Base-by-base conservation (phyloP, 1,284 basidiomycete genomes). In the Amanita bisporigera region DNA sequence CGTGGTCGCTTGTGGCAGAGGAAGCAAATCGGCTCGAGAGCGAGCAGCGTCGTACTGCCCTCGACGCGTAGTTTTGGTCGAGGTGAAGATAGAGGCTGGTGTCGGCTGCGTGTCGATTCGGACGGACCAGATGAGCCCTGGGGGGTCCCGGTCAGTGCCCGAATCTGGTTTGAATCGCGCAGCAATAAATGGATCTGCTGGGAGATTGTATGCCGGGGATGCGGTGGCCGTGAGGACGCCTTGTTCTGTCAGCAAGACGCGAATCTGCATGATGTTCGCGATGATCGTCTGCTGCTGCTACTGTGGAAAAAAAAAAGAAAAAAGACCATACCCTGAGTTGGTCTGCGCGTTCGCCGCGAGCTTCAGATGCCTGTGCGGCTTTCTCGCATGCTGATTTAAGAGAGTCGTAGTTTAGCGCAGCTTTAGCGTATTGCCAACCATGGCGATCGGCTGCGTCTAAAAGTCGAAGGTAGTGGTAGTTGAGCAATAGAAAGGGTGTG, bases 11-110 rank as follows among this genome's bases (percentile, higher is more conserved):
- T 74, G 67, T 21, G 75, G 68, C 24, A 78, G 59, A 1, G 78
- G 71, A n/a, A 83, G 79, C 12, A 89, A 77, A 58, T 82, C 79
- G 50, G 81, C 83, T 47, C 92, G 85, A 2, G 72, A 70, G 21
- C 91, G 88, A 2, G 92, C 90, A 31, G 82, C 81, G 45, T 88
- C 82, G 71, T 93, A 94, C 31, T 83, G 76, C 11, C 75, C 68
- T 58, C 92, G 84, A 38, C 83, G 68, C 1, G 91, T 92, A 1
- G 92, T 94, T 77, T 94, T 94, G 55, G 90, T 89, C 38, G 75
- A 73, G 0, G 90, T 90, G 74, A 89, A 90, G 19, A 85, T 67
- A 14, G 88, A 88, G 0, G 84, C 78, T 10, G 82, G 75, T 1
- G 88, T 90, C 5, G 86, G 77, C 66, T 81, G 74, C 2, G 80